Base-by-base conservation (phyloP, 2,329 filamentous ascomycete species). In the Apiospora sp. region DNA sequence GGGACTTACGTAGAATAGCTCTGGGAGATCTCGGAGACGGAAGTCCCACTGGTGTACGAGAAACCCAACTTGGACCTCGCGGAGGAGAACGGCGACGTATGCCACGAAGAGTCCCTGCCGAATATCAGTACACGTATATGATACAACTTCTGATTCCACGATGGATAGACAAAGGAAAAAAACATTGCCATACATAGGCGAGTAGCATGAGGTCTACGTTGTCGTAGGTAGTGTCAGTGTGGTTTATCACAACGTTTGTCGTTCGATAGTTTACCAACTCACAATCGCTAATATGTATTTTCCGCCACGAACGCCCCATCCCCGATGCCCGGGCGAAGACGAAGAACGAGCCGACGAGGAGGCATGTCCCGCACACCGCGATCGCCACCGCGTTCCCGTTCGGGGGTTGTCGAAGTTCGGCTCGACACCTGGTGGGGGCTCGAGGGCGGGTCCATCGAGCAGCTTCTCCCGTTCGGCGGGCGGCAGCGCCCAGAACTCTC, bases 1-100 rank as follows among this genome's bases (percentile, higher is more conserved):
- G 6, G 22, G 46, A n/a, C 46, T 49, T 71, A 80, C 78, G 46
- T 75, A 82, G 68, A 71, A 68, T 1, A 75, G 74, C 1, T 70
- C 70, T 49, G 81, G 72, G 10, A 78, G 71, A 30, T 82, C 77
- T 12, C 75, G 69, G 34, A 79, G 73, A 12, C 70, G 73, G 2
- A 82, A 72, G 71, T 82, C 75, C 80, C 80, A 82, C 51, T 77
- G 75, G 73, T 83, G 81, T 10, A 83, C 80, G 69, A 79, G 82
- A 69, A 80, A 83, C 22, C 81, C 81, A 80, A 78, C 0, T 72
- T 75, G 4, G 77, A 54, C 24, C n/a, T 49, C 46, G 22, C 46
- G 46, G 46, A 49, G 46, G 22, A 49, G 46, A 8, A 49, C 46
- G 22, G 46, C 46, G 46, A 49, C 46, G 46, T n/a, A 49, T 1